These are phyloP conservation scores for Leccinum variicolor DNA, from an alignment of 768 basidiomycete species.

Conservation along the genomic window DNA sequence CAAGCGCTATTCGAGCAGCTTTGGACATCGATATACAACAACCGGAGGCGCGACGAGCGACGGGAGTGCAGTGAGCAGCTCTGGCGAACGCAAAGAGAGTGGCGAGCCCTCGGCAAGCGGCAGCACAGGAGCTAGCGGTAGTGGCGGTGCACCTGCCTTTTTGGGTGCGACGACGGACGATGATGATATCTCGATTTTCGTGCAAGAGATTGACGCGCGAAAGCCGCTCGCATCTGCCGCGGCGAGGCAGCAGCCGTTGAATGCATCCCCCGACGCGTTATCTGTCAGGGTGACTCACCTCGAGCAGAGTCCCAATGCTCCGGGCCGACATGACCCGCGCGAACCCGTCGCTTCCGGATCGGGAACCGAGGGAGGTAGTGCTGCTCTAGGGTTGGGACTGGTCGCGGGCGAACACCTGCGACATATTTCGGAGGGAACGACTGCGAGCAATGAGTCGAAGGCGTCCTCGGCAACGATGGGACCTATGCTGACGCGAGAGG, in stretches of 20 bases:
- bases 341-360: slow-evolving; percentile 4
- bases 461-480: slow-evolving; percentile 32
- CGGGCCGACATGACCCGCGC: neutral
- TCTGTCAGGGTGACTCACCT: neutral
- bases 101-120: slow-evolving; percentile 19
- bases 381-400: slow-evolving; percentile 14
- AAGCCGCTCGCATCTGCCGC: slow-evolving; percentile 48
- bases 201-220: slow-evolving; percentile 71
- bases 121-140: slow-evolving; percentile 17
- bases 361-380: neutral
- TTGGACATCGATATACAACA: slow-evolving; percentile 63
- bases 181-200: slow-evolving; percentile 75
- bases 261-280: neutral
- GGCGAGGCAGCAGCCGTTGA: slow-evolving; percentile 12
- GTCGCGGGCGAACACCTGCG: slow-evolving; percentile 16
- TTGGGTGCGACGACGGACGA: slow-evolving; percentile 57
- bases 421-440: slow-evolving; percentile 18
- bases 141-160: slow-evolving; percentile 34
- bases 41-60: slow-evolving; percentile 41
- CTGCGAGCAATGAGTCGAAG: slow-evolving; percentile 18
- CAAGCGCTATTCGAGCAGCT: slow-evolving; percentile 76
- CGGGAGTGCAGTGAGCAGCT: slow-evolving; percentile 22
- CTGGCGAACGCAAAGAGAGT: slow-evolving; percentile 19
- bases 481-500: slow-evolving; percentile 61
- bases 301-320: slow-evolving; percentile 7